A percentile compares a stretch with the other conserved stretches of the same genome.
These are phyloP conservation scores for Elongisporangium prolatum DNA, from an alignment of 352 stramenopile species.

Conservation along the genomic window DNA sequence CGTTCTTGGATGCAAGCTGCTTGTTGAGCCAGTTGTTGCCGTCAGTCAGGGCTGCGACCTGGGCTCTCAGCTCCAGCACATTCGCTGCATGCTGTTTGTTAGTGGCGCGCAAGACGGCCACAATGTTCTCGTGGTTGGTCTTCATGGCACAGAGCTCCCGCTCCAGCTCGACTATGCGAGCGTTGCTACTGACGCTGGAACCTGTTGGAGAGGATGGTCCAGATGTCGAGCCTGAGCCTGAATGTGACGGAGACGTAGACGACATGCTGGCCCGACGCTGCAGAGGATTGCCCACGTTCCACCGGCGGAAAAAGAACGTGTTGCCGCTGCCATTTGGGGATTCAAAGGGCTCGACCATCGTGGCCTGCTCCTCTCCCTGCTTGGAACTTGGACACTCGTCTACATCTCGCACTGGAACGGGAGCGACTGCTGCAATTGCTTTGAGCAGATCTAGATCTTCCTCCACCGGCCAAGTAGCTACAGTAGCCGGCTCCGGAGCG, in stretches of 20 bases:
- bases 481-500: neutral
- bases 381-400: neutral
- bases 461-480: neutral
- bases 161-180: constrained; percentile 48
- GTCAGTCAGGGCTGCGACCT: constrained; percentile 54
- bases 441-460: neutral
- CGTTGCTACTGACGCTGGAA: constrained; percentile 7
- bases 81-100: constrained; percentile 69
- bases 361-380: constrained; percentile 17
- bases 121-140: constrained; percentile 67
- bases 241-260: neutral
- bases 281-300: constrained; percentile 25
- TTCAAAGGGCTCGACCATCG: constrained; percentile 30
- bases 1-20: constrained; percentile 49
- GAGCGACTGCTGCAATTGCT: constrained; percentile 7
- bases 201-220: neutral
- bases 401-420: constrained; percentile 1
- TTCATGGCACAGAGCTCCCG: constrained; percentile 56
- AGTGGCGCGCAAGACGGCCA: constrained; percentile 55
- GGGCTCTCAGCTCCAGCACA: constrained; percentile 55
- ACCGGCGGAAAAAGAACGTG: constrained; percentile 36
- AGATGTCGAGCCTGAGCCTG: neutral
- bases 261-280: constrained; percentile 27
- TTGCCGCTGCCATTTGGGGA: constrained; percentile 5
- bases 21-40: constrained; percentile 59